These are phyloP conservation scores for Pharnaceum exiguum DNA, from an alignment of 148 eudicot genomes.

Conservation along the genomic window DNA sequence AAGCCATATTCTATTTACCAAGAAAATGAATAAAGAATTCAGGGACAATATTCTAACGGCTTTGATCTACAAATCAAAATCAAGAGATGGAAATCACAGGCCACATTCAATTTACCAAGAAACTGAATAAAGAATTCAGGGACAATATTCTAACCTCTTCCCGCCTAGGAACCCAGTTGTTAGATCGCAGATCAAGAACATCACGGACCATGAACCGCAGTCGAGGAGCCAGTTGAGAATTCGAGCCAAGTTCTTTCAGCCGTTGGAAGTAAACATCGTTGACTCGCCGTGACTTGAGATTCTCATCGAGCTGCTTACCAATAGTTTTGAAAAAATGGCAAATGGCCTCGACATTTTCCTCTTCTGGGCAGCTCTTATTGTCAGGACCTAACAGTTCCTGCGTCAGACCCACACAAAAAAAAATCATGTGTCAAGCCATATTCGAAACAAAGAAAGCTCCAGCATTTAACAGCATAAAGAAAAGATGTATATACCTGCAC, in stretches of 20 bases:
- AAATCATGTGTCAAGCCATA: background rate
- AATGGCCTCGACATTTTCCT: constrained; percentile 92
- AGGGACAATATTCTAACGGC: no score
- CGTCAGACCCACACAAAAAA: background rate
- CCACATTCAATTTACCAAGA: background rate
- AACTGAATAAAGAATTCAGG: background rate
- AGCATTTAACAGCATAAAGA: background rate
- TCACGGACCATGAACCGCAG: constrained; percentile 85
- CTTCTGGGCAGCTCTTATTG: constrained; percentile 71
- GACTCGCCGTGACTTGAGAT: constrained; percentile 56
- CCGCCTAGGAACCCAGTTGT: constrained; percentile 80
- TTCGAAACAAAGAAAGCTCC: background rate
- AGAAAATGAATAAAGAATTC: no score
- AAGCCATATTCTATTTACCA: background rate
- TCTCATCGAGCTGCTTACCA: constrained; percentile 92
- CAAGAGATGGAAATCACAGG: background rate
- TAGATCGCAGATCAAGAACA: constrained; percentile 65
- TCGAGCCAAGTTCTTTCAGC: constrained; percentile 59
- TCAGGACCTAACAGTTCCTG: constrained; percentile 90
- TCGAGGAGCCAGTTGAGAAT: constrained; percentile 66
- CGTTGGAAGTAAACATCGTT: constrained; percentile 64
- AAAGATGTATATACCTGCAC: constrained; percentile 49
- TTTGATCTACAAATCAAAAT: constrained; percentile 43
- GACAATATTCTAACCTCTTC: constrained; percentile 62
- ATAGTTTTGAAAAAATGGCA: constrained; percentile 85